A percentile compares a stretch with the other conserved stretches of the same genome.
These are phyloP conservation scores for Magnolia officinalis DNA, from an alignment of 164 flowering plant species.

Conservation along the genomic window DNA sequence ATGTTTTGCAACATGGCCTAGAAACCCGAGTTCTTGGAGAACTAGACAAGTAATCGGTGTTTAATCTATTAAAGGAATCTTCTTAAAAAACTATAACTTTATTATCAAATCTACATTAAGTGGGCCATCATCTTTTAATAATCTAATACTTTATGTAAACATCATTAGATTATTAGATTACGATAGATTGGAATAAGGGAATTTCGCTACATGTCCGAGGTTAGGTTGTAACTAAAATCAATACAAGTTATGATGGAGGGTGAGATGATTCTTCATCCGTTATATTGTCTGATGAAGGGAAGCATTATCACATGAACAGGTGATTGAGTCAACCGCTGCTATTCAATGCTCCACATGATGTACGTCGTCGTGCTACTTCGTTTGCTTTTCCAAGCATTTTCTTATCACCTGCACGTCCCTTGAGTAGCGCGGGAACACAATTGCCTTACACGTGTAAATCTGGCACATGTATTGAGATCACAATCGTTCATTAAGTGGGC, in stretches of 20 bases:
- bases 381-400: too few species aligned
- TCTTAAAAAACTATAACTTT: neutral
- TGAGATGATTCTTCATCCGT: neutral
- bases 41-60: neutral
- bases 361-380: neutral
- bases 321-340: neutral
- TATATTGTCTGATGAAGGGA: constrained; percentile 2
- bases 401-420: too few species aligned
- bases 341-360: neutral
- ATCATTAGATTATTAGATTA: constrained; percentile 5
- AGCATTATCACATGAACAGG: constrained; percentile 7
- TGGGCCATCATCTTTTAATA: neutral
- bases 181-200: constrained; percentile 4
- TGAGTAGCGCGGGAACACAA: too few species aligned
- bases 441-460: too few species aligned
- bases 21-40: neutral
- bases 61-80: neutral
- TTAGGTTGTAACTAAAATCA: neutral
- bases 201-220: neutral
- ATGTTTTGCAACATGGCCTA: neutral
- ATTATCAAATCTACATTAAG: neutral
- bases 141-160: neutral
- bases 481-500: too few species aligned
- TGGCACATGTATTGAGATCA: too few species aligned
- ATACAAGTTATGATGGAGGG: neutral